Evolutionary conservation across 257 asterid genomes (phyloP).

Genomic region (Vinca minor): DNA sequence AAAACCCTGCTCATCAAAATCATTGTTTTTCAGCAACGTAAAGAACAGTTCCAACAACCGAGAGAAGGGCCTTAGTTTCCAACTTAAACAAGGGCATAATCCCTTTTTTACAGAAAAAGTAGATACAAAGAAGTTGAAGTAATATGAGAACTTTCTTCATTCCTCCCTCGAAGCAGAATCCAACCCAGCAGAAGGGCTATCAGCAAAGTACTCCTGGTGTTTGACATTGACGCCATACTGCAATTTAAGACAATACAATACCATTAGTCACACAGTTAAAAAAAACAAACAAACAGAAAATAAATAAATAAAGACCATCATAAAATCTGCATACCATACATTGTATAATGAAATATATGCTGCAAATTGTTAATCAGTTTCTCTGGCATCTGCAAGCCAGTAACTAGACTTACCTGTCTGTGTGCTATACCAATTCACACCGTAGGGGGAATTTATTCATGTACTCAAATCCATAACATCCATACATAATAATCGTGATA

Average conservation of each 20-base stretch:
- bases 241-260: conserved; percentile 17
- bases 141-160: conserved; percentile 18
- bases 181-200: conserved; percentile 81
- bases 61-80: no score
- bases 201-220: conserved; percentile 92
- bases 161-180: conserved; percentile 69
- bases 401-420: background rate
- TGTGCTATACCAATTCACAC: no score
- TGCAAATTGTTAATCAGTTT: background rate
- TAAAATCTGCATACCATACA: no score
- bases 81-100: background rate
- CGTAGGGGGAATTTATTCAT: background rate
- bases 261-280: conserved; percentile 1
- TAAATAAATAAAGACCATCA: no score
- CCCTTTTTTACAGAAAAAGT: background rate
- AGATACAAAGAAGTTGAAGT: background rate
- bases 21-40: no score
- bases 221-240: conserved; percentile 93
- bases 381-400: background rate
- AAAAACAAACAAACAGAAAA: background rate
- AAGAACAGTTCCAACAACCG: no score
- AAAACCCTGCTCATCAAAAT: no score
- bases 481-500: background rate
- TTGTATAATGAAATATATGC: background rate
- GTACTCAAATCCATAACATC: background rate